phyloP scores from a whole-genome alignment of 1,284 basidiomycete genomes.

The Ceratobasidium sp. region DNA sequence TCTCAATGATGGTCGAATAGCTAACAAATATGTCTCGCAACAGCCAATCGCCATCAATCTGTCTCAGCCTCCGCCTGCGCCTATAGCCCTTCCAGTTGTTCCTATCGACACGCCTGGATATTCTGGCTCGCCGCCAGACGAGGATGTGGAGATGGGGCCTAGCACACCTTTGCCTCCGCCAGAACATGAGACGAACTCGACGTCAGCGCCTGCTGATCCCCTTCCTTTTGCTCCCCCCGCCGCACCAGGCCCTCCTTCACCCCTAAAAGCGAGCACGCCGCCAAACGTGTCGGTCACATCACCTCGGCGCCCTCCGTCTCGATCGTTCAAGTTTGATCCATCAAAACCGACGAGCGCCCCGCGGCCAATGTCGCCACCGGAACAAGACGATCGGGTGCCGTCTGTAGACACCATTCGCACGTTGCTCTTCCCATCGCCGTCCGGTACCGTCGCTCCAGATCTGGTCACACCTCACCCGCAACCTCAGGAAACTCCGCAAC shows the following conservation, averaged over 20 bases:
- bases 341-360: background rate
- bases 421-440: background rate
- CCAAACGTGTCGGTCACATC: background rate
- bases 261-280: background rate
- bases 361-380: conserved; percentile 19
- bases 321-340: conserved; percentile 23
- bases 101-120: background rate
- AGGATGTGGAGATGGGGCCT: conserved; percentile 1
- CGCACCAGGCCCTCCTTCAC: background rate
- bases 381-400: conserved; percentile 11
- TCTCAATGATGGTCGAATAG: background rate
- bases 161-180: background rate
- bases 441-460: background rate
- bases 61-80: background rate
- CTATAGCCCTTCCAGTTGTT: background rate
- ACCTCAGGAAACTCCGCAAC: background rate
- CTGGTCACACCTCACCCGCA: background rate
- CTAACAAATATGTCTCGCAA: background rate
- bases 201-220: background rate
- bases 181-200: background rate
- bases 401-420: background rate
- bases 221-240: conserved; percentile 33
- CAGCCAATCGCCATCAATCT: background rate
- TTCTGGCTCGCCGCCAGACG: background rate
- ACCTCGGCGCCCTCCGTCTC: background rate